phyloP scores from a whole-genome alignment of 2,329 filamentous ascomycete species.

The Pestalotiopsis sp. region DNA sequence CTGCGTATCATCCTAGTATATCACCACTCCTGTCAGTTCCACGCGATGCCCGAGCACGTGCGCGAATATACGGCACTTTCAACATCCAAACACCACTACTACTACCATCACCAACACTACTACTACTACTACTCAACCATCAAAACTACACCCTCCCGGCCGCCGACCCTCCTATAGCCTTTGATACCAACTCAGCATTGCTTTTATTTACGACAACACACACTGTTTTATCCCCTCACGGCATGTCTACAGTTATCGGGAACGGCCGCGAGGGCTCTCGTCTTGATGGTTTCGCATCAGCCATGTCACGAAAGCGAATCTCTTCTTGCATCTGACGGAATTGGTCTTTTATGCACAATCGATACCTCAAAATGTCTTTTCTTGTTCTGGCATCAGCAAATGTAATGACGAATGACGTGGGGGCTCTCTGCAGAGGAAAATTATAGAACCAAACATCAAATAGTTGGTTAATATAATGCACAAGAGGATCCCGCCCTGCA shows the following conservation, averaged over 20 bases:
- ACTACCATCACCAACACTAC: background rate
- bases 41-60: background rate
- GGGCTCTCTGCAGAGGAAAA: slow-evolving; percentile 15
- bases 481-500: background rate
- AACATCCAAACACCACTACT: background rate
- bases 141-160: background rate
- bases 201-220: background rate
- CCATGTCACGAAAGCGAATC: background rate
- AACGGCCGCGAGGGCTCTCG: background rate
- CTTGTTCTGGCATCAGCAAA: slow-evolving; percentile 22
- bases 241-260: background rate
- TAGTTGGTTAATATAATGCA: slow-evolving; percentile 6
- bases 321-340: background rate
- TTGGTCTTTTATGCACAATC: slow-evolving; percentile 25
- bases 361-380: slow-evolving; percentile 29
- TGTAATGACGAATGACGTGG: slow-evolving; percentile 18
- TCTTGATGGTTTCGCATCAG: background rate
- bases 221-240: background rate
- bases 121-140: background rate
- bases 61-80: background rate
- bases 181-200: slow-evolving; percentile 4
- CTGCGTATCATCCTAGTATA: background rate
- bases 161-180: background rate
- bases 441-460: slow-evolving; percentile 10
- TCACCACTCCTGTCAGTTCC: background rate